Base-by-base conservation (phyloP, 2,329 filamentous ascomycete genomes). In the Sporothrix luriei region DNA sequence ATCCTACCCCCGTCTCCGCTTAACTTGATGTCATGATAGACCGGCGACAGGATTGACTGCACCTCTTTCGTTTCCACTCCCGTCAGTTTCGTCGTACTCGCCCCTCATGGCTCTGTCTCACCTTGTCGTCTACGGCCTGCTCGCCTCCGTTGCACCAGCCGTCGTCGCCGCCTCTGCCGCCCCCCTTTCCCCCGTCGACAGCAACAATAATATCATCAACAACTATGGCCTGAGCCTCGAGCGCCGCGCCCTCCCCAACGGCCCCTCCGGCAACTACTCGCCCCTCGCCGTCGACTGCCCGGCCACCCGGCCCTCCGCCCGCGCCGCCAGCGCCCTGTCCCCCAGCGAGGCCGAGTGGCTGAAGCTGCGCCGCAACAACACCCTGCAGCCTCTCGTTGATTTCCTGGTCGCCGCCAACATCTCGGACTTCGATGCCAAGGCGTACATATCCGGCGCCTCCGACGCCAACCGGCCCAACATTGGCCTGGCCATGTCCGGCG, bases 401-500 rank as follows among this genome's bases (percentile, higher is more conserved):
- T 88, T 97, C 73, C 84, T 98, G 66, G 82, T 82, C 21, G 86
- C 91, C 70, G 84, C 92, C 76, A 88, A 88, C 74, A 94, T 98
- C 72, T 80, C 85, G n/a, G 88, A 85, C 71, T 94, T 97, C 72
- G 89, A 97, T 78, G 90, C 88, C n/a, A 83, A 82, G 0, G 77
- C 80, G 1, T 98, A 95, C 77, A 88, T 98, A 71, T 79, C 87
- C 71, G 78, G 86, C 40, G 76, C 67, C 71, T 26, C 46, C 5
- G 10, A 46, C 6, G 46, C 73, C 19, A 78, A 80, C 33, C 78
- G 84, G 71, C 84, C 84, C 67, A 84, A 83, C 74, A 88, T 97
- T 72, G 92, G 84, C 19, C 86, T 97, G 72, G 91, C 93, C 13
- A 82, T 91, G 57, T 95, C 92, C 0, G 93, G 93, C 14, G 93